phyloP scores from a whole-genome alignment of 2,329 filamentous ascomycete species.

The Polychaeton citri region DNA sequence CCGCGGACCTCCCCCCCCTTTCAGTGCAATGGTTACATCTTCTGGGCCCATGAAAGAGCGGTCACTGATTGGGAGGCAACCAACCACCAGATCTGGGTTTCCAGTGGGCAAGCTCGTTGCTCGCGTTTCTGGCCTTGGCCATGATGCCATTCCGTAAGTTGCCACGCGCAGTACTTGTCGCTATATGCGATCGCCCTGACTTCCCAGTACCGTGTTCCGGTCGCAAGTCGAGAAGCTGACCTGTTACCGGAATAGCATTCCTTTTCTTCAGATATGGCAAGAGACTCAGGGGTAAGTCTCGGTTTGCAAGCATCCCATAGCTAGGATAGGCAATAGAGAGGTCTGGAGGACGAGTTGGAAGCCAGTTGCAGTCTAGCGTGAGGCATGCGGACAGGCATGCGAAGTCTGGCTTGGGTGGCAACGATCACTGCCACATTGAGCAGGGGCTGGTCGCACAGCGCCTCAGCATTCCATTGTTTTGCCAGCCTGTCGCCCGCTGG shows the following conservation, averaged over 20 bases:
- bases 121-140: slow-evolving; percentile 34
- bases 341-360: slow-evolving; percentile 3
- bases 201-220: neutral
- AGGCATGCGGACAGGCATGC: neutral
- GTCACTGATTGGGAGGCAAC: slow-evolving; percentile 26
- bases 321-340: slow-evolving; percentile 10
- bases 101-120: slow-evolving; percentile 36
- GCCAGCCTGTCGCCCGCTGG: too few relatives aligned
- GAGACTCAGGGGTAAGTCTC: slow-evolving; percentile 32
- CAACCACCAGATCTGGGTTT: slow-evolving; percentile 30
- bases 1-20: too few relatives aligned
- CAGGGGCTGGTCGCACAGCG: slow-evolving; percentile 5
- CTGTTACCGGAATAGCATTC: slow-evolving; percentile 19
- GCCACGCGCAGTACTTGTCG: neutral
- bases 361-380: neutral
- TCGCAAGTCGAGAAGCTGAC: slow-evolving; percentile 7
- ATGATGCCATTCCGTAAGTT: slow-evolving; percentile 32
- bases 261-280: slow-evolving; percentile 38
- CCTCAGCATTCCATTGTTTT: slow-evolving; percentile 9
- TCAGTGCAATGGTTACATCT: too few relatives aligned
- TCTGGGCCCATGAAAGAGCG: slow-evolving; percentile 29
- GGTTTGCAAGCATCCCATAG: slow-evolving; percentile 28
- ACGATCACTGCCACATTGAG: neutral
- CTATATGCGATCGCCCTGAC: neutral
- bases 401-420: neutral